A percentile compares a stretch with the other conserved stretches of the same genome.
These are phyloP conservation scores for Athelia sp. DNA, from an alignment of 1,284 basidiomycete genomes.

Conservation along the genomic window DNA sequence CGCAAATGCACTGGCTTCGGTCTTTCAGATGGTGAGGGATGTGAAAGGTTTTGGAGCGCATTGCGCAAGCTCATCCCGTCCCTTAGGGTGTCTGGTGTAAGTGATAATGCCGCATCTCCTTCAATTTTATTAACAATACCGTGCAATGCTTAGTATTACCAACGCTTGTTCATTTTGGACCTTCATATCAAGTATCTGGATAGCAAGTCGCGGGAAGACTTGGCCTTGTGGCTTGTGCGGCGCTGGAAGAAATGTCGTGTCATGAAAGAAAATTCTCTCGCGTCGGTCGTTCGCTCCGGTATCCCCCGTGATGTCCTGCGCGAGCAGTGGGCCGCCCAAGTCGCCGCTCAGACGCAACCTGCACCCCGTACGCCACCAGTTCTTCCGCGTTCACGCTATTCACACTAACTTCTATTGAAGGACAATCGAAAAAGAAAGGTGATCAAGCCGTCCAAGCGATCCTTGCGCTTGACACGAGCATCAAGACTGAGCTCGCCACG, in stretches of 20 bases:
- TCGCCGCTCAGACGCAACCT: conserved; percentile 11
- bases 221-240: conserved; percentile 13
- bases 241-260: conserved; percentile 4
- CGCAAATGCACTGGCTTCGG: conserved; percentile 24
- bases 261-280: conserved; percentile 5
- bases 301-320: conserved; percentile 4
- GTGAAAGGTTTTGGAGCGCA: conserved; percentile 29
- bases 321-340: conserved; percentile 13
- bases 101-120: conserved; percentile 4
- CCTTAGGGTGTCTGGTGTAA: conserved; percentile 22
- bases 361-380: conserved; percentile 9
- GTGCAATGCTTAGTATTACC: conserved; percentile 12
- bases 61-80: conserved; percentile 20
- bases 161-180: conserved; percentile 17
- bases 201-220: conserved; percentile 1
- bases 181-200: conserved; percentile 16
- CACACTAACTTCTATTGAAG: neutral
- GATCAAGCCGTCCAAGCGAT: neutral
- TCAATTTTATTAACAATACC: neutral
- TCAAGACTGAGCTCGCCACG: too few species aligned
- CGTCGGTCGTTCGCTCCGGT: neutral
- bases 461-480: neutral
- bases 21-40: conserved; percentile 28
- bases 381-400: neutral
- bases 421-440: neutral